Base-by-base conservation (phyloP, 139 green algal genomes). In the Picochlorum sp. region DNA sequence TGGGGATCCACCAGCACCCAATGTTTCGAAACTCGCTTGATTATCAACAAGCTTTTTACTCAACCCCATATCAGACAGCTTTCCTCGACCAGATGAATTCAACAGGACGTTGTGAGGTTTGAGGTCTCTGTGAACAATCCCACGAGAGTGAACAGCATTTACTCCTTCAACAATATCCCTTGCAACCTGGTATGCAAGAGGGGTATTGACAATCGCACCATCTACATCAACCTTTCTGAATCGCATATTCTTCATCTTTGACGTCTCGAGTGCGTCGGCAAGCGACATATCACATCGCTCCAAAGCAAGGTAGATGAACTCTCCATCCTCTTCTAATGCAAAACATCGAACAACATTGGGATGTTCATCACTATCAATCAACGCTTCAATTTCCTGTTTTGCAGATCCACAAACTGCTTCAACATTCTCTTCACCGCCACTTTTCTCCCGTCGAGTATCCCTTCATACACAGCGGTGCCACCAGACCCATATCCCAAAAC, bases 51-150 rank as follows among this genome's bases (percentile, higher is more conserved):
- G 78, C 50, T 84, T 85, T 71, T 92, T 93, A 81, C 79, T 83
- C 23, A 98, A 83, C 3, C 94, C 94, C 94, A 99, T 99, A 79
- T 99, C 94, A 1, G 79, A 90, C 23, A 99, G 73, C 82, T 99
- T 99, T 56, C 84, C 92, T 7, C 63, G 70, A 6, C 74, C 52
- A 0, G 38, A 32, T 10, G 79, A 79, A 0, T 86, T 96, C 32
- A 99, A 75, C 65, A 99, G 83, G 61, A 98, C 84, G 61, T 97
- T 97, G 51, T 92, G 85, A 1, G 90, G 90, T 76, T 96, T 97
- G 11, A 97, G 64, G 77, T 90, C 86, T 3, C 87, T 70, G 66
- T 92, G 86, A 59, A 97, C 90, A 54, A 98, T 94, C 61, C 86
- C 83, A 8, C 80, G 74, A 21, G 68, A 70, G 65, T 99, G 94